A percentile compares a stretch with the other conserved stretches of the same genome.
Evolutionary conservation across 345 rosid species (phyloP).

Genomic region (Eutrema japonicum): DNA sequence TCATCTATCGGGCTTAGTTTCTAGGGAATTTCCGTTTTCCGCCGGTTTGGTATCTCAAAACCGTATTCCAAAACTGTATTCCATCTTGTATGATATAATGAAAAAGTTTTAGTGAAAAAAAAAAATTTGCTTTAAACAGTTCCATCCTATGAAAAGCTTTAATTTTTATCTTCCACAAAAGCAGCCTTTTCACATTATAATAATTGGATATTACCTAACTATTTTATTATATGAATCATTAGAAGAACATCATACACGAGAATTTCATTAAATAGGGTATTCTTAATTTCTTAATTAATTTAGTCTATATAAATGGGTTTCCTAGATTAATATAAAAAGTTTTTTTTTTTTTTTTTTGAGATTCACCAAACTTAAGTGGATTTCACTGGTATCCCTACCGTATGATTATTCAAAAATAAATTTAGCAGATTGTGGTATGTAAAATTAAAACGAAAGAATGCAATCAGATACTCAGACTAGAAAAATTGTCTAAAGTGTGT

Average conservation of each 20-base stretch:
- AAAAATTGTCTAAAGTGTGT: not conserved
- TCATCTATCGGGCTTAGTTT: too few relatives aligned
- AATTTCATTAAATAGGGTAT: not conserved
- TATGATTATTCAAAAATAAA: not conserved
- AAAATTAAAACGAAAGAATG: not conserved
- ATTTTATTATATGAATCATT: not conserved
- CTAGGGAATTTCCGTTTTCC: too few relatives aligned
- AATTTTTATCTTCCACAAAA: conserved; percentile 30
- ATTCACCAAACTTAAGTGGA: not conserved
- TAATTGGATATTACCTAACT: not conserved
- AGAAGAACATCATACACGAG: conserved; percentile 3
- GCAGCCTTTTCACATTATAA: conserved; percentile 22
- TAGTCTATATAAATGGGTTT: too few relatives aligned
- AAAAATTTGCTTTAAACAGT: conserved; percentile 13
- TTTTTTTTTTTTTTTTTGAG: not conserved
- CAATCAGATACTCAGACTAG: not conserved
- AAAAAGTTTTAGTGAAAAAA: too few relatives aligned
- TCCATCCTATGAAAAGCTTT: conserved; percentile 27
- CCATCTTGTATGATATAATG: too few relatives aligned
- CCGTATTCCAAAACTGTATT: too few relatives aligned
- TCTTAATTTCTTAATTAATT: not conserved
- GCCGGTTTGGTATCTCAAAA: too few relatives aligned
- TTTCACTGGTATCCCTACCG: not conserved
- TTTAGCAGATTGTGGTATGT: not conserved
- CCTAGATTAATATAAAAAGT: not conserved